Conservation (phyloP, 106 monocot genomes). For the Phalaenopsis aphrodite region DNA sequence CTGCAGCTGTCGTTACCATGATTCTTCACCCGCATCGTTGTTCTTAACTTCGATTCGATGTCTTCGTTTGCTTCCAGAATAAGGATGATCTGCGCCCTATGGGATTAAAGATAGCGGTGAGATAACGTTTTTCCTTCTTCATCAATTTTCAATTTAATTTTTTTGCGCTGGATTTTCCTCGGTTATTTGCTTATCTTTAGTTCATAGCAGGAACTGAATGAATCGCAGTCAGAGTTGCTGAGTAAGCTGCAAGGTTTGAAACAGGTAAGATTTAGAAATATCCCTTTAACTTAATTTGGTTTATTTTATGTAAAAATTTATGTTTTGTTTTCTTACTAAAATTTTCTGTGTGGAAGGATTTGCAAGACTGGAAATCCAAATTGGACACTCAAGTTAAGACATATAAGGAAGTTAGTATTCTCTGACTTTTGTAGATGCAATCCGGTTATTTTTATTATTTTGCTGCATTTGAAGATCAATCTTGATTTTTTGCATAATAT, state of each 20-base stretch:
- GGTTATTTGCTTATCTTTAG: neutral
- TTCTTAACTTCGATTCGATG: neutral
- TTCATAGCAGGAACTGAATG: conserved; percentile 36
- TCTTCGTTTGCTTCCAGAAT: neutral
- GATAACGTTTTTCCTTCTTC: neutral
- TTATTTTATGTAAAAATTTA: neutral
- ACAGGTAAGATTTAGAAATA: conserved; percentile 17
- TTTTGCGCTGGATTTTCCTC: neutral
- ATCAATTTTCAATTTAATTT: neutral
- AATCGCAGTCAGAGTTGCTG: conserved; percentile 46
- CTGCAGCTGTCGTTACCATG: neutral
- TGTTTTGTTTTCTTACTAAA: neutral
- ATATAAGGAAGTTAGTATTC: conserved; percentile 50
- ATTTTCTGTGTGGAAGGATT: conserved; percentile 31
- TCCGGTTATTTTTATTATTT: neutral
- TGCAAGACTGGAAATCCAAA: conserved; percentile 49
- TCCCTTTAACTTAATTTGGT: neutral
- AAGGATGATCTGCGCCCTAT: conserved; percentile 2
- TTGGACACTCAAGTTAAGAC: conserved; percentile 59
- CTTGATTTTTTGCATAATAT: neutral
- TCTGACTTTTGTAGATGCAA: neutral
- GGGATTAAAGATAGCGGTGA: neutral
- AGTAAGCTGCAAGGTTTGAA: conserved; percentile 44
- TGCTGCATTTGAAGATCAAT: neutral
- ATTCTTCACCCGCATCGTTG: neutral